Evolutionary conservation across 148 eudicot species (phyloP), one percentile per base, ranked within the genome.

Genomic region (Chenopodium berlandieri): DNA sequence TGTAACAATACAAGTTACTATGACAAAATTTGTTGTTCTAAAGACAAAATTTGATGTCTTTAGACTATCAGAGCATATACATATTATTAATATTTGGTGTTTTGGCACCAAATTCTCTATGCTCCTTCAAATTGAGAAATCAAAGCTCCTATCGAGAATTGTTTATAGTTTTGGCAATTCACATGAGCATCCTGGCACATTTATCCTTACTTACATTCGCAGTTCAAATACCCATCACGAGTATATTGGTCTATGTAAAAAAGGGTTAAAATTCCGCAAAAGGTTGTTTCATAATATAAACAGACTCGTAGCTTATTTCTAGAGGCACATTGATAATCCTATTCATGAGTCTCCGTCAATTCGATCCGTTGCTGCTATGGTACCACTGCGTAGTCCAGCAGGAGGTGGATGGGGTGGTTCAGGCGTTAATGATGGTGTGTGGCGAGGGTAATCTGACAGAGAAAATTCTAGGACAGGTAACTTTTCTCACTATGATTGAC

Each of bases 171-270:
- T 97, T 76, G 99, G 99, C 54, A 97, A 94, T 81, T 94, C 97
- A 69, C 95, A 97, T 81, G 99, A 97, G 75, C 97, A 97, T 76
- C 99, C 99, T 20, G 99, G 99, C 60, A 90, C 94, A 69, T 94
- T 94, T 64, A 94, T 94, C 64, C 87, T 97, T 32, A 92, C 99
- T 14, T 94, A 89, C 82, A 94, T 97, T 71, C 85, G 95, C 68
- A 91, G 89, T 89, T 90, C 93, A 50, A 97, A 89, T 84, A 98
- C 98, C 16, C 99, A 92, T 86, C 99, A 97, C 37, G 99, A 97
- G 84, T 94, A 89, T 82, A 87, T 97, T 79, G 98, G 95, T 62
- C 86, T 97, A 54, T 97, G 90, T 75, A 98, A 98, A 14, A 92
- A 91, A 79, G 99, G 99, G 75, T 94, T 97, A 76, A 97, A 89